These are phyloP conservation scores for Melampsora americana DNA, from an alignment of 1,284 basidiomycete genomes.

Conservation along the genomic window DNA sequence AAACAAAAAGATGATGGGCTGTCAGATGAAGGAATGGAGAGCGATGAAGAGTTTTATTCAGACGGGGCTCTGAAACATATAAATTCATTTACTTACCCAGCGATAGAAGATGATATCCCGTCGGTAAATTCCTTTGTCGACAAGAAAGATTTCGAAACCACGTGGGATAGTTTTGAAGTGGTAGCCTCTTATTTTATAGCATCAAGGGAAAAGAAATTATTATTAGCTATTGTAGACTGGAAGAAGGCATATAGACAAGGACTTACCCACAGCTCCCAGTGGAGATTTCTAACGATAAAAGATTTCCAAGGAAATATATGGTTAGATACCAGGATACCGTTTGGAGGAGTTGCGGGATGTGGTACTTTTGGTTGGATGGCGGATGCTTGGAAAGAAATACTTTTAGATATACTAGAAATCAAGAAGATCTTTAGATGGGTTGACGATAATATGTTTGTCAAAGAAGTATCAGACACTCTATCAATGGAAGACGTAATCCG, in stretches of 20 bases:
- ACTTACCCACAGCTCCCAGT: background rate
- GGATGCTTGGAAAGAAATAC: background rate
- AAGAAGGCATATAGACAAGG: constrained; percentile 16
- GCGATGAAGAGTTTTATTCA: no score
- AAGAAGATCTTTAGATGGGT: no score
- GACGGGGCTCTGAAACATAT: no score
- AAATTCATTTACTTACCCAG: no score
- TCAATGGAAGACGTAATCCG: background rate
- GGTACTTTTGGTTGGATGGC: background rate
- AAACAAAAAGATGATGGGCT: no score
- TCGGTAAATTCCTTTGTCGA: background rate
- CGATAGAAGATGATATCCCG: background rate
- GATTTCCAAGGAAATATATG: background rate
- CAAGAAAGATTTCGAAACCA: background rate
- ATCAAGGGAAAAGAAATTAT: background rate
- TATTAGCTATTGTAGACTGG: constrained; percentile 1
- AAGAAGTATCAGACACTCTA: background rate
- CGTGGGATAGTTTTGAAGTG: constrained; percentile 7
- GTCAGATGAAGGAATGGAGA: no score
- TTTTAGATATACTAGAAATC: no score
- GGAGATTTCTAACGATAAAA: background rate
- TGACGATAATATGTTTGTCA: background rate
- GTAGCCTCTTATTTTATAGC: background rate
- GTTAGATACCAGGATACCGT: background rate
- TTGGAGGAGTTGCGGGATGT: no score